These are phyloP conservation scores for Hygrocybe coccinea DNA, from an alignment of 768 basidiomycete species.

Conservation along the genomic window DNA sequence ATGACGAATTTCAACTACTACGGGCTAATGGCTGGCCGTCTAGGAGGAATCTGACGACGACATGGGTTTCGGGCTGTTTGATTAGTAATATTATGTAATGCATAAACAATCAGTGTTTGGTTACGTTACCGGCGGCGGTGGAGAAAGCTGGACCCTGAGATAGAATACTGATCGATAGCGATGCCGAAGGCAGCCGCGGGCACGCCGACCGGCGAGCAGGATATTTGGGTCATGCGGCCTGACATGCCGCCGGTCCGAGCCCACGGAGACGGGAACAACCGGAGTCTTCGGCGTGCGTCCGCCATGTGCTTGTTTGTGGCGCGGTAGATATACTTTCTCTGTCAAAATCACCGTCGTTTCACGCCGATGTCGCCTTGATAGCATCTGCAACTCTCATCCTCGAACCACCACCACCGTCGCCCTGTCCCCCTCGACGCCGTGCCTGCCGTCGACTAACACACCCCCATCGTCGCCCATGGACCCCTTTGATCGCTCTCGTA, in stretches of 20 bases:
- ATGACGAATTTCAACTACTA: constrained; percentile 22
- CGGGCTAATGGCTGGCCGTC: not conserved
- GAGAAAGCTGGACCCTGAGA: not conserved
- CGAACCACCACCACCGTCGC: no score
- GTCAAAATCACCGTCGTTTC: not conserved
- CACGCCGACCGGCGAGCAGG: not conserved
- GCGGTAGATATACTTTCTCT: not conserved
- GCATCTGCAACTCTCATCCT: constrained; percentile 6
- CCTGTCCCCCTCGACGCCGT: no score
- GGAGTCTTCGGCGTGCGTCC: not conserved
- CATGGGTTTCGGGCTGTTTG: constrained; percentile 99
- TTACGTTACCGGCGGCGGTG: not conserved
- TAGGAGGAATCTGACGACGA: constrained; percentile 96
- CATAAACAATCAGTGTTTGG: not conserved
- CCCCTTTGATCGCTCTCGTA: constrained; percentile 26
- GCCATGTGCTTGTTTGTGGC: not conserved
- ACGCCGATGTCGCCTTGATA: not conserved
- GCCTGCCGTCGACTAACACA: constrained; percentile 6
- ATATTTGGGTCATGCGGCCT: not conserved
- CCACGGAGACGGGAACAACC: not conserved
- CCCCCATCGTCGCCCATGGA: constrained; percentile 32
- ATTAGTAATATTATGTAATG: constrained; percentile 44
- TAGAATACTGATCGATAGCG: no score
- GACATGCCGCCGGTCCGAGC: constrained; percentile 1
- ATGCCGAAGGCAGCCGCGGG: not conserved